These are phyloP conservation scores for Diaporthe sp. DNA, from an alignment of 2,329 filamentous ascomycete genomes.

Conservation along the genomic window DNA sequence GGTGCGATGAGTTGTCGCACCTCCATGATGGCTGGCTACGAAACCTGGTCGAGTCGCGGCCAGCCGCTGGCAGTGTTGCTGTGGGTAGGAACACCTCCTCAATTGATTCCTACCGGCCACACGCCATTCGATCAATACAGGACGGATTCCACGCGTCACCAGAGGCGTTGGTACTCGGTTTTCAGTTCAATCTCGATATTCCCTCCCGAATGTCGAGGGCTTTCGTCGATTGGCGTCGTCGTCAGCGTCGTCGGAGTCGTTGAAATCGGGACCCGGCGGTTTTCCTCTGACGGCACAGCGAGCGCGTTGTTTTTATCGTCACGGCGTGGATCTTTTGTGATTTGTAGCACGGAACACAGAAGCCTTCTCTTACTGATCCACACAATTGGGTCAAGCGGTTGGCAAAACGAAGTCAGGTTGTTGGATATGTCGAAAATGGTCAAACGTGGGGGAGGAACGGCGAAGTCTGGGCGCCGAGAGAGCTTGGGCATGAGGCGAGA, in stretches of 20 bases:
- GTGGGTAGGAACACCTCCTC: constrained; percentile 35
- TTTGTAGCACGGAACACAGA: not conserved
- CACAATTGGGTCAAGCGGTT: constrained; percentile 24
- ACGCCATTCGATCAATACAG: constrained; percentile 38
- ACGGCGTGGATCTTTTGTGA: not conserved
- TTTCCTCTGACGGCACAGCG: not conserved
- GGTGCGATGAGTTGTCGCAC: constrained; percentile 44
- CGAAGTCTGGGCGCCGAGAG: constrained; percentile 58
- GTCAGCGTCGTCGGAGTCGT: constrained; percentile 12
- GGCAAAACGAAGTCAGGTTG: constrained; percentile 8
- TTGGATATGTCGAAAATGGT: constrained; percentile 39
- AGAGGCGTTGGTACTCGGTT: not conserved
- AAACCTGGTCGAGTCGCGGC: constrained; percentile 45
- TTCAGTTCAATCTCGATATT: not conserved
- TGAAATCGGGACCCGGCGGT: not conserved
- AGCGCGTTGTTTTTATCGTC: not conserved
- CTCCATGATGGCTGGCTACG: constrained; percentile 48
- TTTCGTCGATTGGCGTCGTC: constrained; percentile 1
- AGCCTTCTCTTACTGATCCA: constrained; percentile 12
- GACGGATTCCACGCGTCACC: not conserved
- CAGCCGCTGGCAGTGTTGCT: constrained; percentile 43
- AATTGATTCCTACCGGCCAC: constrained; percentile 26
- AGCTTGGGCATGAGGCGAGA: constrained; percentile 47
- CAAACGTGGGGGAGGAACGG: constrained; percentile 47
- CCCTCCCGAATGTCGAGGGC: not conserved